Conservation (phyloP, 306 rosid species). For the Mimosa pudica region DNA sequence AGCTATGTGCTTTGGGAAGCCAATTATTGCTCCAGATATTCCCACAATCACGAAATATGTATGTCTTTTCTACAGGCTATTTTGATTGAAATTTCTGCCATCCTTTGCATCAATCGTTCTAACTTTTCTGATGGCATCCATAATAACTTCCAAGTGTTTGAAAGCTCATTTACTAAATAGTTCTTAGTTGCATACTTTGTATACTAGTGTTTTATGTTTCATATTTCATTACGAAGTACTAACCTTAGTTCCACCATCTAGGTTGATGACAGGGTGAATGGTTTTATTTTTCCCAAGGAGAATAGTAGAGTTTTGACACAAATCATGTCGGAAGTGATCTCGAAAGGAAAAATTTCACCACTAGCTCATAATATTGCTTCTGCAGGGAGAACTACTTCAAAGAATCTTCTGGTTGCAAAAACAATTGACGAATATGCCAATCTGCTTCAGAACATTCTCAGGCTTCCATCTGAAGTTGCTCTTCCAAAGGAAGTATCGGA, state of each 20-base stretch:
- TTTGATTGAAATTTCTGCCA: constrained; percentile 15
- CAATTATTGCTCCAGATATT: constrained; percentile 85
- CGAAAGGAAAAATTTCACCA: constrained; percentile 68
- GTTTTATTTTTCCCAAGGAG: constrained; percentile 82
- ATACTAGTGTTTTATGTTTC: constrained; percentile 2
- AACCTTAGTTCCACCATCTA: constrained; percentile 47
- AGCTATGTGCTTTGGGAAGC: constrained; percentile 94
- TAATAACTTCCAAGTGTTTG: not conserved
- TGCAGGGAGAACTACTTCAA: constrained; percentile 65
- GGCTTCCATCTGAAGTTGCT: constrained; percentile 80
- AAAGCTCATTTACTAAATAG: not conserved
- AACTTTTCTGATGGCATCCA: constrained; percentile 24
- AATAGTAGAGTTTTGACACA: constrained; percentile 56
- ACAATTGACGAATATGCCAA: constrained; percentile 73
- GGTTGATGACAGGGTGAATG: constrained; percentile 92
- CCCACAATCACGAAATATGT: constrained; percentile 81
- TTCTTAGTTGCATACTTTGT: not conserved
- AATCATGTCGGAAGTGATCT: constrained; percentile 64
- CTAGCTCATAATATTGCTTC: constrained; percentile 76
- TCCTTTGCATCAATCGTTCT: constrained; percentile 22
- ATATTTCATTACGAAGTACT: constrained; percentile 38
- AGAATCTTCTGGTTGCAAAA: constrained; percentile 72
- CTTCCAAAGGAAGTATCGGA: constrained; percentile 66
- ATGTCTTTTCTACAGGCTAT: constrained; percentile 39
- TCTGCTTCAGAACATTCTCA: constrained; percentile 70